Percentiles rank a stretch among this genome's conserved stretches.
These are phyloP conservation scores for Leishmania tropica DNA, from an alignment of 208 protist genomes.

Conservation along the genomic window DNA sequence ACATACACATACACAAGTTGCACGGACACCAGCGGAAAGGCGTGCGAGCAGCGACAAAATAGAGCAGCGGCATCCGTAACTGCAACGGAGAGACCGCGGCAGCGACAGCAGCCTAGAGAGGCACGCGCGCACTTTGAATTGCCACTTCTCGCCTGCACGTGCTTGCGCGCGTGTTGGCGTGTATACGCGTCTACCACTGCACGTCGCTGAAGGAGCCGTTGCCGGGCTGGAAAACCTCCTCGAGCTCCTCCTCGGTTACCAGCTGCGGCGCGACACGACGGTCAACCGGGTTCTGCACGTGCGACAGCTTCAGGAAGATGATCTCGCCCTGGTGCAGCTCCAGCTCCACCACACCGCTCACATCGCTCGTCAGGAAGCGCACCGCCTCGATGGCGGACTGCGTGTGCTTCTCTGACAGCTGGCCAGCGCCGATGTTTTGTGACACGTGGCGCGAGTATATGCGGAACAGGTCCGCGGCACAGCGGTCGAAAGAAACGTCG, in stretches of 20 bases:
- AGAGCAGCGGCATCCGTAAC: neutral
- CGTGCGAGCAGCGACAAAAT: neutral
- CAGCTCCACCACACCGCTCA: conserved; percentile 84
- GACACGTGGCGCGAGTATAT: conserved; percentile 79
- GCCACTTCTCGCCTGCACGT: neutral
- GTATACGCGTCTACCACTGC: conserved; percentile 62
- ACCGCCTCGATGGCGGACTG: conserved; percentile 87
- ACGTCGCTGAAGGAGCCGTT: conserved; percentile 89
- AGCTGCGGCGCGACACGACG: conserved; percentile 47
- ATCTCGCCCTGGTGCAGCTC: conserved; percentile 90
- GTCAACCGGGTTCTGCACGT: conserved; percentile 51
- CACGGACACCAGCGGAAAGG: neutral
- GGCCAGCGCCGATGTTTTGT: conserved; percentile 63
- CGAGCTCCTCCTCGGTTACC: conserved; percentile 82
- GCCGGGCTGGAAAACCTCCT: conserved; percentile 88
- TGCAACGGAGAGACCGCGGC: no score
- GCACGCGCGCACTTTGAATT: neutral
- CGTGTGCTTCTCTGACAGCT: conserved; percentile 83
- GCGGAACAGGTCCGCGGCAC: conserved; percentile 73
- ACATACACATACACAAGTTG: neutral
- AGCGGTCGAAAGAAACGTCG: conserved; percentile 87
- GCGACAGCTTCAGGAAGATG: conserved; percentile 86
- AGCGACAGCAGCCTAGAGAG: no score
- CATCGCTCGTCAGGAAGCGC: conserved; percentile 68
- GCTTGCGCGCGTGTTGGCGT: neutral